Evolutionary conservation across 768 basidiomycete genomes (phyloP).

Genomic region (Mycena albidolilacea): DNA sequence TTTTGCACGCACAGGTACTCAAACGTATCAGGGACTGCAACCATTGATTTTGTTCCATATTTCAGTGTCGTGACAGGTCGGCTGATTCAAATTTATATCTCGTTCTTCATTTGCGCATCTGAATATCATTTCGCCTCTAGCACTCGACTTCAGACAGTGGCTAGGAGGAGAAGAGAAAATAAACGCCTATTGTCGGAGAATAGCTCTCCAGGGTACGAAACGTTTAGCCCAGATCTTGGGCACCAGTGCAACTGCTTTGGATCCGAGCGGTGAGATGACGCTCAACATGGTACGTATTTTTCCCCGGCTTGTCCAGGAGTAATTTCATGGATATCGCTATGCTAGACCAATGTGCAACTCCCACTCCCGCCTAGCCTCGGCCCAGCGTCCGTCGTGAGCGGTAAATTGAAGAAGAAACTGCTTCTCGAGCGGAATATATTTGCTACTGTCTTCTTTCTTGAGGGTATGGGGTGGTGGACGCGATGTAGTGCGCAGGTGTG

Average conservation of each 20-base stretch:
- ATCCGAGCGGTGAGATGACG: slow-evolving; percentile 74
- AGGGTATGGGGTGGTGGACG: slow-evolving; percentile 60
- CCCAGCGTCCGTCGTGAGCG: slow-evolving; percentile 42
- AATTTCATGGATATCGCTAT: not conserved
- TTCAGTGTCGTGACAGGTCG: slow-evolving; percentile 68
- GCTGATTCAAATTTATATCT: slow-evolving; percentile 18
- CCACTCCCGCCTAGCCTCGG: slow-evolving; percentile 52
- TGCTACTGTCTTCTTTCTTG: slow-evolving; percentile 53
- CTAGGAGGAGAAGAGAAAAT: slow-evolving; percentile 88
- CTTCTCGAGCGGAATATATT: slow-evolving; percentile 54
- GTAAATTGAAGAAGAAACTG: slow-evolving; percentile 49
- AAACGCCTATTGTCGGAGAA: slow-evolving; percentile 77
- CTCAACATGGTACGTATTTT: slow-evolving; percentile 75
- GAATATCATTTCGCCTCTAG: slow-evolving; percentile 50
- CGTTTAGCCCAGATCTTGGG: slow-evolving; percentile 74
- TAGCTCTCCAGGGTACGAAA: slow-evolving; percentile 79
- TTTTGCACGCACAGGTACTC: not conserved
- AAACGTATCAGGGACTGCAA: slow-evolving; percentile 65
- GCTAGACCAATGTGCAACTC: slow-evolving; percentile 58
- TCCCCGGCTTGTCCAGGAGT: not conserved
- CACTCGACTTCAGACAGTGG: slow-evolving; percentile 83
- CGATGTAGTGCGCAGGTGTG: slow-evolving; percentile 64
- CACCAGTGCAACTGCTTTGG: slow-evolving; percentile 68
- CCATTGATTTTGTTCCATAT: slow-evolving; percentile 65
- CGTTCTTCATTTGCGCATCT: not conserved